phyloP scores from a whole-genome alignment of 768 basidiomycete species.

The Podaxis sp. region DNA sequence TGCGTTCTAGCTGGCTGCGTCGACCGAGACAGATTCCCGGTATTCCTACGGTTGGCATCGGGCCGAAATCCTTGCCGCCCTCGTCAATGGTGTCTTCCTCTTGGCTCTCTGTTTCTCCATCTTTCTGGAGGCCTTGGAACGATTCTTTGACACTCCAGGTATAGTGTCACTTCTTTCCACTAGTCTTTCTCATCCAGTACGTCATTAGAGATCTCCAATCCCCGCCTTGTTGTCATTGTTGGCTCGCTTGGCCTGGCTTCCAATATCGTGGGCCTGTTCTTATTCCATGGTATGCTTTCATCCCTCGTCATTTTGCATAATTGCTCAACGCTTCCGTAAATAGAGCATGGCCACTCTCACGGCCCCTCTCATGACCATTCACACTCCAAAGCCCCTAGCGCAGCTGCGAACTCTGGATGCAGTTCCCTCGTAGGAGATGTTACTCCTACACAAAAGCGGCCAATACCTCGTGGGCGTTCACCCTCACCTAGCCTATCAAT shows the following conservation, averaged over 20 bases:
- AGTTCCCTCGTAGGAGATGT: constrained; percentile 21
- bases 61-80: constrained; percentile 92
- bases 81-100: constrained; percentile 96
- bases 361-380: constrained; percentile 37
- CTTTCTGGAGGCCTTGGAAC: constrained; percentile 84
- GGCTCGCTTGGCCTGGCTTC: constrained; percentile 87
- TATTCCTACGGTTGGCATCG: constrained; percentile 99
- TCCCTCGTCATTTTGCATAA: constrained; percentile 11
- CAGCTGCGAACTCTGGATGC: constrained; percentile 25
- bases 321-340: background rate
- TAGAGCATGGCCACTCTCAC: constrained; percentile 72
- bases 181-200: constrained; percentile 13
- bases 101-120: constrained; percentile 97
- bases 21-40: constrained; percentile 58
- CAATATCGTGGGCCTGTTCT: constrained; percentile 89
- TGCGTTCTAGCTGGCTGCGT: constrained; percentile 56
- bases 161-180: constrained; percentile 20
- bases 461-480: constrained; percentile 25
- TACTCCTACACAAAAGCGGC: constrained; percentile 32
- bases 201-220: constrained; percentile 78
- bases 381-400: constrained; percentile 36
- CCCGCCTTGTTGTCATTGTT: constrained; percentile 85
- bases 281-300: constrained; percentile 81
- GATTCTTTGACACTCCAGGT: constrained; percentile 88
- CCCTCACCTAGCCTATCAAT: constrained; percentile 28